Evolutionary conservation across 768 basidiomycete species (phyloP), one percentile per base, ranked within the genome.

Genomic region (Russula ochroleuca): DNA sequence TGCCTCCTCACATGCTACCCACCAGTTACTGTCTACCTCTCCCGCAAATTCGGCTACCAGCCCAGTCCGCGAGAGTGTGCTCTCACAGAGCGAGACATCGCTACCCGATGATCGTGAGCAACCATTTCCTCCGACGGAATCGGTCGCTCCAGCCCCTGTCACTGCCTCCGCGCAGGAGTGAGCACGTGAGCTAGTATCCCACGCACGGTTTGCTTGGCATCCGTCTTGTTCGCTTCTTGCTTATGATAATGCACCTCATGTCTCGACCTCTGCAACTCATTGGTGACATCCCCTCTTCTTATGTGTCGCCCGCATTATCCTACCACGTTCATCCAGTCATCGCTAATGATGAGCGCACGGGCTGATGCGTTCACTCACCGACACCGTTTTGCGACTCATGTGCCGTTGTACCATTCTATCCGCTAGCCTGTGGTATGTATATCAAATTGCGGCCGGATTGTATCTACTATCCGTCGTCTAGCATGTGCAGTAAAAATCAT

Each of bases 1-100:
- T 76, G 92, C 92, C 52, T 89, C 90, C 25, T 86, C 86, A 13
- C 81, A 83, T 57, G 63, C 57, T 23, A 50, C 49, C 43, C 80
- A 80, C 67, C 81, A 83, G 58, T 9, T 51, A 21, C 31, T 67
- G 19, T 67, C 68, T 15, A 56, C 63, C 21, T 68, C 65, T 38
- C 67, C 67, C 9, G 58, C 38, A 37, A 68, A 68, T 37, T 23
- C 45, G 17, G 57, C 67, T 33, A 67, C 57, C 14, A 68, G 67
- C 10, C 68, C 68, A 14, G 68, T 68, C 31, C 66, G 68, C 17
- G 68, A 68, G 57, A 63, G 66, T 53, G 45, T 25, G 1, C 66
- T 68, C 37, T 43, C 62, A 9, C 62, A 61, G 54, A 63, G 41
- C 37, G 61, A 65, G 47, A 64, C 52, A 0, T 41, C 51, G 21